Percentiles rank a stretch among this genome's conserved stretches.
Evolutionary conservation across 345 rosid genomes (phyloP).

Genomic region (Xanthoceras sorbifolium): DNA sequence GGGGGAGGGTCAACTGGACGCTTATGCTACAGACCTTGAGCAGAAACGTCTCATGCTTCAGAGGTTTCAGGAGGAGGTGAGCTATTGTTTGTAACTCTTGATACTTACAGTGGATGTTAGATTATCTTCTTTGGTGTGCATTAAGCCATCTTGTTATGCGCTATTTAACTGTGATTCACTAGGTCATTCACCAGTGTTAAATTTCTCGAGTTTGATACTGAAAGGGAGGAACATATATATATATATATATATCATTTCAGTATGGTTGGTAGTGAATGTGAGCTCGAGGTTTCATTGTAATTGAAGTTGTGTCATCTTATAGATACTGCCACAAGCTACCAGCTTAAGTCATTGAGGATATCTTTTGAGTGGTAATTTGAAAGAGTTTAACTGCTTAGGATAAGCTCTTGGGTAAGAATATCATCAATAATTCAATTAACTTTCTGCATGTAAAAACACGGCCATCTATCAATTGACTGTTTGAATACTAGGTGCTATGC

Average conservation of each 20-base stretch:
- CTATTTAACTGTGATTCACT: not conserved
- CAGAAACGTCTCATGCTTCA: slow-evolving; percentile 95
- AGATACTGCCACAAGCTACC: not conserved
- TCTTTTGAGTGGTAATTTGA: not conserved
- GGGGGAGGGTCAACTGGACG: slow-evolving; percentile 81
- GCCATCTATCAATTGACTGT: not conserved
- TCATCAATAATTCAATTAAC: not conserved
- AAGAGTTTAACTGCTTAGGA: not conserved
- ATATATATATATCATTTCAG: too few species aligned
- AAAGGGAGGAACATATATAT: too few species aligned
- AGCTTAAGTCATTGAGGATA: not conserved
- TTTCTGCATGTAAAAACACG: not conserved
- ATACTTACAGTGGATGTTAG: not conserved
- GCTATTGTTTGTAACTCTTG: not conserved
- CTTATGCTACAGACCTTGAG: slow-evolving; percentile 66
- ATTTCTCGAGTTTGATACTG: not conserved
- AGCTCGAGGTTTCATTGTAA: not conserved
- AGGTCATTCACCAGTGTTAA: not conserved
- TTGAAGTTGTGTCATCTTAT: not conserved
- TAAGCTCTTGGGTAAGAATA: not conserved
- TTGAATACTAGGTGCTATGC: not conserved
- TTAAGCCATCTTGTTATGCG: not conserved
- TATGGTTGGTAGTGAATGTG: not conserved
- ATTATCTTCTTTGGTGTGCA: not conserved
- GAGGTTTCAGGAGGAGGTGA: slow-evolving; percentile 97